These are phyloP conservation scores for Fragosphaeria purpurea DNA, from an alignment of 2,329 filamentous ascomycete genomes.

Conservation along the genomic window DNA sequence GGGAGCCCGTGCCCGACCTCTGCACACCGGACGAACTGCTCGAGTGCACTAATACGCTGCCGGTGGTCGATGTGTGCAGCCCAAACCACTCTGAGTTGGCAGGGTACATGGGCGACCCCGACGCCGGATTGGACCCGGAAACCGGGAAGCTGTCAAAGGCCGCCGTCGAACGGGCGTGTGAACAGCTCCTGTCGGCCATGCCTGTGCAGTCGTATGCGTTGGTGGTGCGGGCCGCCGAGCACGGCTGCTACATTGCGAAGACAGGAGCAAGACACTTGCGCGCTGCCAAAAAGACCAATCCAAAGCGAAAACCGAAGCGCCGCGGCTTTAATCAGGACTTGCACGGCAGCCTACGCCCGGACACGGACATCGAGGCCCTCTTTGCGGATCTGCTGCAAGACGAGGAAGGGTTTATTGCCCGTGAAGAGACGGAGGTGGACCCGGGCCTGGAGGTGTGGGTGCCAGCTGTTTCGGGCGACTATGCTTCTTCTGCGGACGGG, in stretches of 20 bases:
- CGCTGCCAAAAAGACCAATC: conserved; percentile 20
- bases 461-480: conserved; percentile 56
- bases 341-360: conserved; percentile 44
- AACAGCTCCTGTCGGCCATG: conserved; percentile 54
- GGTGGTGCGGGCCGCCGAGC: conserved; percentile 60
- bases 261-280: conserved; percentile 38
- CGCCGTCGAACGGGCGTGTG: conserved; percentile 48
- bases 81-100: conserved; percentile 90
- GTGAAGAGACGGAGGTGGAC: conserved; percentile 52
- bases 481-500: background rate
- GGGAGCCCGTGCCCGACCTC: conserved; percentile 89
- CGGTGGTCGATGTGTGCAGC: conserved; percentile 52
- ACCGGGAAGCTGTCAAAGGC: conserved; percentile 43
- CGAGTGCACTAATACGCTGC: conserved; percentile 53
- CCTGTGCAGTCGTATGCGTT: conserved; percentile 55
- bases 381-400: conserved; percentile 50
- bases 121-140: conserved; percentile 40
- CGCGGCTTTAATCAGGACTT: conserved; percentile 31
- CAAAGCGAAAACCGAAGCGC: conserved; percentile 13
- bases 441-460: conserved; percentile 63
- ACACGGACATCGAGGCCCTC: conserved; percentile 53
- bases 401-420: conserved; percentile 39
- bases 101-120: conserved; percentile 62
- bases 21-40: conserved; percentile 62
- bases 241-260: conserved; percentile 57